These are phyloP conservation scores for Nakaseomyces nivariensis DNA, from an alignment of 1,139 yeast species.

Conservation along the genomic window DNA sequence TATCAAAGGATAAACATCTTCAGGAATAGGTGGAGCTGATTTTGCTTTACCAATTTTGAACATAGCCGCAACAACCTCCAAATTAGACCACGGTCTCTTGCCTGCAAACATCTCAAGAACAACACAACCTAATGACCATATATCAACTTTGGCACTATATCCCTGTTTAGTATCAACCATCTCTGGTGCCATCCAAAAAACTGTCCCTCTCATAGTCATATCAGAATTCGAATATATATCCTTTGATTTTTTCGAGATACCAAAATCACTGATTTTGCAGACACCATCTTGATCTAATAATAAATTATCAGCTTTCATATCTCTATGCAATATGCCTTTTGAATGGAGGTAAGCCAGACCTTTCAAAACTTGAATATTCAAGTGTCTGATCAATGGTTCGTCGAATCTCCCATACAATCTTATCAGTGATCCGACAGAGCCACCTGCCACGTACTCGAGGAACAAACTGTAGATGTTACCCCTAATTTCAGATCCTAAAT, in stretches of 20 bases:
- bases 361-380: conserved; percentile 69
- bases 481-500: conserved; percentile 81
- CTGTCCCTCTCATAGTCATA: conserved; percentile 97
- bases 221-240: conserved; percentile 89
- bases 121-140: conserved; percentile 93
- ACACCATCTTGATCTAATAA: conserved; percentile 85
- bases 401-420: conserved; percentile 80
- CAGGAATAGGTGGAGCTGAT: conserved; percentile 93
- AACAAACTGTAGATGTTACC: conserved; percentile 72
- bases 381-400: conserved; percentile 59
- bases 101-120: conserved; percentile 92
- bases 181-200: conserved; percentile 99
- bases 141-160: conserved; percentile 90
- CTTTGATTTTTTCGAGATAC: conserved; percentile 80
- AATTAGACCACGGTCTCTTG: conserved; percentile 72
- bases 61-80: conserved; percentile 72
- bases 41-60: conserved; percentile 58
- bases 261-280: conserved; percentile 94
- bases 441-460: conserved; percentile 95
- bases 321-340: conserved; percentile 85
- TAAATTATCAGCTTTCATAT: conserved; percentile 89
- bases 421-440: conserved; percentile 83
- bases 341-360: conserved; percentile 83
- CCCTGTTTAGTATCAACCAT: conserved; percentile 87
- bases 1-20: conserved; percentile 59